Percentiles rank a stretch among this genome's conserved stretches.
These are phyloP conservation scores for Stentor roeselii DNA, from an alignment of 73 alveolate species.

Conservation along the genomic window DNA sequence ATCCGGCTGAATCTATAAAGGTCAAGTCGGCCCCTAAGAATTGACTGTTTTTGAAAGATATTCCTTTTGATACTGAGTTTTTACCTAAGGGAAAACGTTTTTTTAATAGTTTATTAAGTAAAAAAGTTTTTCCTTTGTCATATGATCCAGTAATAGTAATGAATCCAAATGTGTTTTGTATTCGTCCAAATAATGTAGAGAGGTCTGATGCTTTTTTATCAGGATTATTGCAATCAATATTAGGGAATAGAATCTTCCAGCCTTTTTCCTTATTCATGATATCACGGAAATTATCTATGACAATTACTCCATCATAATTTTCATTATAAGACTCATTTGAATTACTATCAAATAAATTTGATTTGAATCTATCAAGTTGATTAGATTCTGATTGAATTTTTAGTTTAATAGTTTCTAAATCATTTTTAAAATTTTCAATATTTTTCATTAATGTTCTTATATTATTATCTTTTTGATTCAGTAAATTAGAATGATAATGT, in stretches of 20 bases:
- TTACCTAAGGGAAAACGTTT: constrained; percentile 46
- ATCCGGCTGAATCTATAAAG: constrained; percentile 56
- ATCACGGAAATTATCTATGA: no score
- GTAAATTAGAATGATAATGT: no score
- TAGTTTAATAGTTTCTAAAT: no score
- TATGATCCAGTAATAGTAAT: constrained; percentile 51
- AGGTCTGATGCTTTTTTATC: neutral
- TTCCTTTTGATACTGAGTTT: constrained; percentile 45
- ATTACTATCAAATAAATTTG: no score
- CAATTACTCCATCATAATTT: no score
- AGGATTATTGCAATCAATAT: neutral
- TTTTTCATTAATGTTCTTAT: no score
- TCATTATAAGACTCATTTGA: no score
- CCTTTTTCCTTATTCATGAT: neutral
- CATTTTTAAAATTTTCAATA: no score
- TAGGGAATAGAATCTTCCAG: neutral
- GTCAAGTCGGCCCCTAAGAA: constrained; percentile 42
- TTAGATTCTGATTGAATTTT: no score
- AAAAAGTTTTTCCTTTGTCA: constrained; percentile 58
- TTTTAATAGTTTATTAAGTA: constrained; percentile 37
- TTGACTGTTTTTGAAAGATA: constrained; percentile 43
- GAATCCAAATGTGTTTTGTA: constrained; percentile 3
- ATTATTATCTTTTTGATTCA: no score
- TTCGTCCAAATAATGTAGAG: neutral
- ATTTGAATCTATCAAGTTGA: no score